phyloP scores from a whole-genome alignment of 2,329 filamentous ascomycete genomes.

The Beauveria asiatica region DNA sequence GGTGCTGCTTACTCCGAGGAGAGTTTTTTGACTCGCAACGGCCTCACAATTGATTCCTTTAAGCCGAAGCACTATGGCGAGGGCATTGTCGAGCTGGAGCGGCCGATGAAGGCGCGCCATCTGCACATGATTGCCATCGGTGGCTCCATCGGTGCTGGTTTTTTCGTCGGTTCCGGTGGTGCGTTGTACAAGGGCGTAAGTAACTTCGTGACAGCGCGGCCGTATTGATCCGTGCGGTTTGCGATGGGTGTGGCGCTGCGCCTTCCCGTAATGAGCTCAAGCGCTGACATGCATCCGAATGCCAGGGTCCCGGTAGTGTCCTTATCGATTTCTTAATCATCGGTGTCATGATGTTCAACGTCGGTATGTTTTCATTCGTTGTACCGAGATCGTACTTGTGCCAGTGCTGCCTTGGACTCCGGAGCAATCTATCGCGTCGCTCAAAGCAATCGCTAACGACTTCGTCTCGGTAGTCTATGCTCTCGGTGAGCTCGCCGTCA shows the following conservation, averaged over 20 bases:
- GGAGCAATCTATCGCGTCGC: background rate
- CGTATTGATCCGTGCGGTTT: background rate
- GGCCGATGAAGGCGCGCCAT: slow-evolving; percentile 47
- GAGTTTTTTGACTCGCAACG: slow-evolving; percentile 27
- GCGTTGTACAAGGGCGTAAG: slow-evolving; percentile 44
- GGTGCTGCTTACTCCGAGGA: slow-evolving; percentile 17
- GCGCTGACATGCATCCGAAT: slow-evolving; percentile 2
- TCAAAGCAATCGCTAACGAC: background rate
- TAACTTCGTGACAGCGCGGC: slow-evolving; percentile 2
- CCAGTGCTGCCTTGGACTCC: background rate
- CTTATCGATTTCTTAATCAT: slow-evolving; percentile 46
- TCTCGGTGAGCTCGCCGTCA: slow-evolving; percentile 52
- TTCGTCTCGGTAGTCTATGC: slow-evolving; percentile 37
- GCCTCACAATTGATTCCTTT: slow-evolving; percentile 28
- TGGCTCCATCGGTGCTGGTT: slow-evolving; percentile 53
- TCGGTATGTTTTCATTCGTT: slow-evolving; percentile 21
- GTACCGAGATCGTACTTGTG: background rate
- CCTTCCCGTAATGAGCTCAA: background rate
- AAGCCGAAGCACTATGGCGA: slow-evolving; percentile 23
- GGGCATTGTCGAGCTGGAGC: slow-evolving; percentile 30
- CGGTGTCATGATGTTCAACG: slow-evolving; percentile 54
- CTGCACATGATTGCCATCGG: slow-evolving; percentile 56
- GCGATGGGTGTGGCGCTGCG: slow-evolving; percentile 1
- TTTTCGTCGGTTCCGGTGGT: slow-evolving; percentile 52
- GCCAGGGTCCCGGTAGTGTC: slow-evolving; percentile 31